Evolutionary conservation across 2,329 filamentous ascomycete genomes (phyloP).

Genomic region (Coniochaeta sp.): DNA sequence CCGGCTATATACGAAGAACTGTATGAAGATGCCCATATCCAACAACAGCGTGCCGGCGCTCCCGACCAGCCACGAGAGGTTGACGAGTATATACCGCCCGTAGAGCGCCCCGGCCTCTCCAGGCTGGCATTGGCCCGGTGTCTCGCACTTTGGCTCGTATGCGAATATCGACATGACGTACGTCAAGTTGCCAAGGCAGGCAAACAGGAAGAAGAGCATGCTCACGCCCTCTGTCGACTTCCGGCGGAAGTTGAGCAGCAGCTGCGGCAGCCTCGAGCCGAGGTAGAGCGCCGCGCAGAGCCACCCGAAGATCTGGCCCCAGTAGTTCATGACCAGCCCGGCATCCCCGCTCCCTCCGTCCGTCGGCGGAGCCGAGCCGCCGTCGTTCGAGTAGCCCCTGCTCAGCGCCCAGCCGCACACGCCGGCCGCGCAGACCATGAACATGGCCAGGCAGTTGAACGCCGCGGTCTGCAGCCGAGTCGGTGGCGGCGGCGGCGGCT

Average conservation of each 20-base stretch:
- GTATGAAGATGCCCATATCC: conserved; percentile 79
- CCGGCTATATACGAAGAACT: conserved; percentile 79
- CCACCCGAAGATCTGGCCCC: conserved; percentile 90
- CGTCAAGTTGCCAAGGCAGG: conserved; percentile 88
- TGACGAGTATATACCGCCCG: conserved; percentile 77
- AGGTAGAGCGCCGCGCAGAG: conserved; percentile 86
- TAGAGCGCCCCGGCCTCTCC: conserved; percentile 66
- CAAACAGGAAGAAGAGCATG: conserved; percentile 93
- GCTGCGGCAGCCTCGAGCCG: conserved; percentile 79
- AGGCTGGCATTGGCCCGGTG: conserved; percentile 42
- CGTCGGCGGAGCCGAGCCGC: conserved; percentile 24
- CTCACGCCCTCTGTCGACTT: conserved; percentile 92
- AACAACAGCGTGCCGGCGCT: conserved; percentile 81
- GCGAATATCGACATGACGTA: conserved; percentile 90
- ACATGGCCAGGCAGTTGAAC: conserved; percentile 69
- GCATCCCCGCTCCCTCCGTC: conserved; percentile 30
- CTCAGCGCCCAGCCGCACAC: conserved; percentile 80
- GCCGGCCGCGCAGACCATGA: conserved; percentile 79
- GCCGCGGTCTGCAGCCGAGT: conserved; percentile 50
- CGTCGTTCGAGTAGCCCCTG: conserved; percentile 32
- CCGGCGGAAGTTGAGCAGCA: conserved; percentile 84
- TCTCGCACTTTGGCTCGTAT: conserved; percentile 67
- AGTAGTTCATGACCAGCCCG: conserved; percentile 59
- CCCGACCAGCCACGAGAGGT: conserved; percentile 83
- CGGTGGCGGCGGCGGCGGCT: conserved; percentile 28